Evolutionary conservation across 768 basidiomycete species (phyloP), one percentile per base, ranked within the genome.

Genomic region (Mycena galericulata): DNA sequence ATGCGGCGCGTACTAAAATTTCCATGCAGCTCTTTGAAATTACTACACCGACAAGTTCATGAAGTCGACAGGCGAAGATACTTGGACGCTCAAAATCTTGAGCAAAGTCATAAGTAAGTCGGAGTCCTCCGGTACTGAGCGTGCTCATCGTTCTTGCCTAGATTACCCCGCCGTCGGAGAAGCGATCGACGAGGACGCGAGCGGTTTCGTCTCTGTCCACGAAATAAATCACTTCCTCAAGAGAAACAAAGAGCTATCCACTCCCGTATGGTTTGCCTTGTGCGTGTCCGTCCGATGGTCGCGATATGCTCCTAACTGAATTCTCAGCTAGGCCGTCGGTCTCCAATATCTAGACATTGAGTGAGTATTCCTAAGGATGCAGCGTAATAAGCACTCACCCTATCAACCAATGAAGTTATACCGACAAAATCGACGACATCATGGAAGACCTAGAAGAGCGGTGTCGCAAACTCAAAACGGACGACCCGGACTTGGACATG

Each of bases 21-120:
- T 27, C 7, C 4, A 8, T 22, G 7, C 50, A 76, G 75, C 71
- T 5, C 46, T 74, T 0, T 71, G 70, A 24, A 68, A 73, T 24
- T 61, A 71, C 53, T 74, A 68, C 59, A 71, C 68, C 46, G 56
- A 55, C 1, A 58, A 71, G 47, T 65, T 70, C 58, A 30, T 46
- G 12, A 59, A 62, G 29, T 34, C 38, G 68, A 71, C 6, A 14
- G 7, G n/a, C 24, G 22, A 15, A 40, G 75, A 76, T 41, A 47
- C 53, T 17, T 76, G 75, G 75, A 74, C 75, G 8, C 62, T 76
- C 12, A 75, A 72, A 55, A 69, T 72, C 57, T 57, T 74, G 8
- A 61, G 72, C 26, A 73, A 74, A 69, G 71, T 75, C 0, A 75
- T 76, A 40, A 75, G 75, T 75, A 50, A 17, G 73, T 69, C 17